These are phyloP conservation scores for Coix lacrymajobi DNA, from an alignment of 176 grass and related monocot genomes.

Conservation along the genomic window DNA sequence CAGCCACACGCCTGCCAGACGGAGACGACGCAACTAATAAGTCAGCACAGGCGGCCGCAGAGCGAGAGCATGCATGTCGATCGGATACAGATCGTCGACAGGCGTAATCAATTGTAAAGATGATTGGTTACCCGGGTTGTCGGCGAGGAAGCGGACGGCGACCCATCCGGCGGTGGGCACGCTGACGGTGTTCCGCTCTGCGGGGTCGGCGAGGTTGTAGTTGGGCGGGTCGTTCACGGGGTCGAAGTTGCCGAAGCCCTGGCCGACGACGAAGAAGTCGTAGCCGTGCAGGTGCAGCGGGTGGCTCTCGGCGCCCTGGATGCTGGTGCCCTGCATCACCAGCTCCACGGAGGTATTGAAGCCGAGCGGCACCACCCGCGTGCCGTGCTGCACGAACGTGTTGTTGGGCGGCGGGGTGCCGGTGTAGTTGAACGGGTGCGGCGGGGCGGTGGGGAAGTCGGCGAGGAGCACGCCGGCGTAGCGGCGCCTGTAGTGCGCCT, in stretches of 20 bases:
- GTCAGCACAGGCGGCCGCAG: neutral
- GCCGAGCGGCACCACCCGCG: conserved; percentile 29
- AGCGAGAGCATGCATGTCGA: neutral
- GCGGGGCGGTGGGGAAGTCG: conserved; percentile 47
- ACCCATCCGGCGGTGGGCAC: conserved; percentile 64
- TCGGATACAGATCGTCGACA: neutral
- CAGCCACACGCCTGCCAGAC: conserved; percentile 53
- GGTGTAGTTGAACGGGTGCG: conserved; percentile 70
- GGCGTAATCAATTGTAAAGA: neutral
- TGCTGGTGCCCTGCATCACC: conserved; percentile 73
- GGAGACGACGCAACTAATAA: neutral
- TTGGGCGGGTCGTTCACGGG: conserved; percentile 30
- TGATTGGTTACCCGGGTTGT: conserved; percentile 50
- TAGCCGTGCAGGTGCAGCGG: conserved; percentile 67
- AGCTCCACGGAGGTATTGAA: conserved; percentile 66
- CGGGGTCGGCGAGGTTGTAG: conserved; percentile 65
- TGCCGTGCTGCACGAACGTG: conserved; percentile 47
- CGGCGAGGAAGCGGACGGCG: conserved; percentile 51
- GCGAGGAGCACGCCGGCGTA: conserved; percentile 51
- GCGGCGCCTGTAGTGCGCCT: conserved; percentile 52
- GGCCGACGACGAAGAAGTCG: conserved; percentile 56
- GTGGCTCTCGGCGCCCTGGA: conserved; percentile 62
- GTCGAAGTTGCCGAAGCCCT: conserved; percentile 65
- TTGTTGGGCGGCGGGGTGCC: conserved; percentile 48
- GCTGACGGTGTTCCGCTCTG: conserved; percentile 55